Base-by-base conservation (phyloP, 2,329 filamentous ascomycete species). In the Penicillium janthinellum region DNA sequence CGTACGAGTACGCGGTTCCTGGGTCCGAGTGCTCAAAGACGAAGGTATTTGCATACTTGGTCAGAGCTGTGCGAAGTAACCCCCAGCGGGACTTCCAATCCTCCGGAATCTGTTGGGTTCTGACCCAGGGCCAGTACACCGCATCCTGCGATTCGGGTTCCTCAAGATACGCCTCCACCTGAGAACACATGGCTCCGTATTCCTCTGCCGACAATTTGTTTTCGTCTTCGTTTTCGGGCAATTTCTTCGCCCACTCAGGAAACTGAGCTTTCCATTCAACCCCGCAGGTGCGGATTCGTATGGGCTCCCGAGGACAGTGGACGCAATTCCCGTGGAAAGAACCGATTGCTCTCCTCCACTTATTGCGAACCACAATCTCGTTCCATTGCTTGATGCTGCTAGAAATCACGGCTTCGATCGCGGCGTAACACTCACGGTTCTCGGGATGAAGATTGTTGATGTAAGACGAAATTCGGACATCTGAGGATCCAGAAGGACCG, bases 1-100 rank as follows among this genome's bases (percentile, higher is more conserved):
- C 52, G 44, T 64, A 62, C n/a, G 62, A 62, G 34, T 58, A 62
- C 12, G 54, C 37, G 4, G 45, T 55, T 48, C 57, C 62, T 7
- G 62, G 60, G 31, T 62, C 62, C 12, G 62, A 57, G 44, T 64
- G 62, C 25, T 60, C 35, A 41, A 64, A 64, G 34, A 47, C 44
- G 10, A 47, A 47, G 20, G 20, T 25, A 3, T 47, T 47, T 47
- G 44, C 44, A 47, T 47, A 47, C 11, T 47, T 47, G 5, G 20
- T 25, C 12, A 47, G 44, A 31, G 44, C 44, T 12, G 52, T 15
- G 45, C 45, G 45, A 17, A 11, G 25, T 31, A 34, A 20, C 2
- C 45, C 45, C 45, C 22, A n/a, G 45, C 45, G 45, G 15, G 17
- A 47, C 22, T 25, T 22, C 25, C 31, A 49, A 22, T 49, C 45